A percentile compares a stretch with the other conserved stretches of the same genome.
Conservation (phyloP, 2,329 filamentous ascomycete genomes). For the Furcasterigmium furcatum region DNA sequence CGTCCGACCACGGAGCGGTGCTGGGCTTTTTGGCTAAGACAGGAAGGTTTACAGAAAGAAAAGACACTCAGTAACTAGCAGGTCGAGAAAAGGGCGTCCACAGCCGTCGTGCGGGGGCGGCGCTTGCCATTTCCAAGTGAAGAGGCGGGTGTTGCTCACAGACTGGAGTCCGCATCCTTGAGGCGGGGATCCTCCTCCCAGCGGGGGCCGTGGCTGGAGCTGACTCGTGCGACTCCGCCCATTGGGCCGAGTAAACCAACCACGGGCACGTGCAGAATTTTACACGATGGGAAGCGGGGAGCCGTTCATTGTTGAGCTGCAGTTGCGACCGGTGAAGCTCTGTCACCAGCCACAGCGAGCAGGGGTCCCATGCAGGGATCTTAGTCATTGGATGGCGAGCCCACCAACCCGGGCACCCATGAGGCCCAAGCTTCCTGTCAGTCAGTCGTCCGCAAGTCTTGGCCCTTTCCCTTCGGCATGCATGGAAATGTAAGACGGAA, state of each 20-base stretch:
- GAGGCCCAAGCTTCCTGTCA: too few relatives aligned
- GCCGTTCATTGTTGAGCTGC: too few relatives aligned
- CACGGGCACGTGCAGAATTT: not conserved
- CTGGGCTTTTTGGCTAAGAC: not conserved
- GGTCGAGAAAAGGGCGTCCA: not conserved
- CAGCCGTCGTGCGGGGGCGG: not conserved
- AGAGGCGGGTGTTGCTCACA: not conserved
- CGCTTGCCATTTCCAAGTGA: not conserved
- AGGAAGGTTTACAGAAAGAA: not conserved
- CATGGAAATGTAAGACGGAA: too few relatives aligned
- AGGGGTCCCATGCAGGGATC: too few relatives aligned
- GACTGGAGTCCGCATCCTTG: too few relatives aligned
- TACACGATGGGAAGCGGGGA: not conserved
- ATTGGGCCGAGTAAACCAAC: not conserved
- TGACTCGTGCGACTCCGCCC: not conserved
- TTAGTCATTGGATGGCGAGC: too few relatives aligned
- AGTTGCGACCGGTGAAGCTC: too few relatives aligned
- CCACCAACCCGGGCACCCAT: too few relatives aligned
- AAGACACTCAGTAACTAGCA: not conserved
- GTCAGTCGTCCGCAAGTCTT: too few relatives aligned
- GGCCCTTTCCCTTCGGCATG: too few relatives aligned
- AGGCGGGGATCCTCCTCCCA: not conserved
- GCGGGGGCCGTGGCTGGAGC: not conserved
- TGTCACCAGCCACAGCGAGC: too few relatives aligned
- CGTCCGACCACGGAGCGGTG: constrained; percentile 13